Percentiles rank a stretch among this genome's conserved stretches.
phyloP scores from a whole-genome alignment of 2,329 filamentous ascomycete genomes.

The Beauveria bassiana region DNA sequence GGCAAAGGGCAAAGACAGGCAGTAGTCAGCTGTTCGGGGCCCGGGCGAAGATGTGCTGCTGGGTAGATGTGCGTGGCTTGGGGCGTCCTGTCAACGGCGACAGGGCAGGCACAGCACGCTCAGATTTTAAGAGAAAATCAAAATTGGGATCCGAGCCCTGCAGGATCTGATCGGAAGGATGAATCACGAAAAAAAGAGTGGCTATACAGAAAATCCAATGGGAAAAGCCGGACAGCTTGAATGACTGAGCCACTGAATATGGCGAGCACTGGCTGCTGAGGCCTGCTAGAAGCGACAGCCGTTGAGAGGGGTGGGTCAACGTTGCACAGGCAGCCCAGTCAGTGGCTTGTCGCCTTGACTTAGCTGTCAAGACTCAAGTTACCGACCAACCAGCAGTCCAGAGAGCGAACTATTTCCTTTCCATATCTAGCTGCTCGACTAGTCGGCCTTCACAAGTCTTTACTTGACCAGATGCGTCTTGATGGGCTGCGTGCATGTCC shows the following conservation, averaged over 20 bases:
- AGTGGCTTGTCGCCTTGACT: not conserved
- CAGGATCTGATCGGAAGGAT: slow-evolving; percentile 4
- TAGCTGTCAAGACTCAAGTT: not conserved
- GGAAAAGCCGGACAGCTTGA: not conserved
- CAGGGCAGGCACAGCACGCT: not conserved
- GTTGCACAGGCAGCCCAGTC: not conserved
- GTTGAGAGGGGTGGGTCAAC: not conserved
- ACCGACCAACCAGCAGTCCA: too few relatives aligned
- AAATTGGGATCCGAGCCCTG: not conserved
- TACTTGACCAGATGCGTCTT: too few relatives aligned
- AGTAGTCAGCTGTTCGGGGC: not conserved
- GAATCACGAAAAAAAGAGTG: not conserved
- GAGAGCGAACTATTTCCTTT: too few relatives aligned
- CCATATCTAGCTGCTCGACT: too few relatives aligned
- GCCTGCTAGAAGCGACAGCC: not conserved
- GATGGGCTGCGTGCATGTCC: too few relatives aligned
- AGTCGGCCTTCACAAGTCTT: too few relatives aligned
- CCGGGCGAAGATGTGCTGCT: not conserved
- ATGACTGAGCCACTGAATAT: not conserved
- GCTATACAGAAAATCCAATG: not conserved
- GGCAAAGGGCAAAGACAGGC: too few relatives aligned
- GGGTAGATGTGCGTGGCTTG: not conserved
- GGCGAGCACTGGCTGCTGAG: too few relatives aligned
- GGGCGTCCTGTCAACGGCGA: not conserved
- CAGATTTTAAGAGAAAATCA: not conserved